Percentiles rank a stretch among this genome's conserved stretches.
phyloP scores from a whole-genome alignment of 352 stramenopile genomes.

The Saprolegnia parasitica region DNA sequence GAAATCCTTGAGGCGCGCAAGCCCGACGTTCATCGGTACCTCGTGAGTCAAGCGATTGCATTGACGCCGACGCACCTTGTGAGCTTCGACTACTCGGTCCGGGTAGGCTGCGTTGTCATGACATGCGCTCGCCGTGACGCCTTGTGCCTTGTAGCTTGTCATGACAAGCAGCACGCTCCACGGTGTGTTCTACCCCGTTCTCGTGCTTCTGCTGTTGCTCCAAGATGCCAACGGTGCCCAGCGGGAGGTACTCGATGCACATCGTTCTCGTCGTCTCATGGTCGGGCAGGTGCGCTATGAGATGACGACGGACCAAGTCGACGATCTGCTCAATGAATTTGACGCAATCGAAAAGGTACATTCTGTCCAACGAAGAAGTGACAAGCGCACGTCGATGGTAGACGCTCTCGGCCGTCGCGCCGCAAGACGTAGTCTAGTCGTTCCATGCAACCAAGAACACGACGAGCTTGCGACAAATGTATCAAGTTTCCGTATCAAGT shows the following conservation, averaged over 20 bases:
- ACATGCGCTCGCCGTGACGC: neutral
- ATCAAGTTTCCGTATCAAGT: neutral
- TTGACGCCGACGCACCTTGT: constrained; percentile 11
- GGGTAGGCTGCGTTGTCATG: neutral
- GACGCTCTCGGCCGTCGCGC: neutral
- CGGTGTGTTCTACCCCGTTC: constrained; percentile 14
- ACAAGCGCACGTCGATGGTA: neutral
- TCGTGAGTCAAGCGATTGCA: constrained; percentile 19
- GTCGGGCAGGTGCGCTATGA: constrained; percentile 9
- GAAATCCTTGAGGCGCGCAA: constrained; percentile 15
- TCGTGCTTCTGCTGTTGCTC: constrained; percentile 8
- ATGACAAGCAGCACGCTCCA: constrained; percentile 23
- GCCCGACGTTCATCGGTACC: constrained; percentile 24
- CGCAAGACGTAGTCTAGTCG: neutral
- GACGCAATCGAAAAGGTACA: constrained; percentile 26
- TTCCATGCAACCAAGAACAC: too few species aligned
- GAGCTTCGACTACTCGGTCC: constrained; percentile 28
- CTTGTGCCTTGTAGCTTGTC: constrained; percentile 8
- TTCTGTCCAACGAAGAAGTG: neutral
- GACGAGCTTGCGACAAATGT: neutral
- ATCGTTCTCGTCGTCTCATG: neutral
- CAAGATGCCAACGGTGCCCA: neutral
- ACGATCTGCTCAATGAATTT: constrained; percentile 14
- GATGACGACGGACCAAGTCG: constrained; percentile 12
- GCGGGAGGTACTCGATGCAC: neutral